Base-by-base conservation (phyloP, 2,329 filamentous ascomycete species). In the Acrocalymma vagum region DNA sequence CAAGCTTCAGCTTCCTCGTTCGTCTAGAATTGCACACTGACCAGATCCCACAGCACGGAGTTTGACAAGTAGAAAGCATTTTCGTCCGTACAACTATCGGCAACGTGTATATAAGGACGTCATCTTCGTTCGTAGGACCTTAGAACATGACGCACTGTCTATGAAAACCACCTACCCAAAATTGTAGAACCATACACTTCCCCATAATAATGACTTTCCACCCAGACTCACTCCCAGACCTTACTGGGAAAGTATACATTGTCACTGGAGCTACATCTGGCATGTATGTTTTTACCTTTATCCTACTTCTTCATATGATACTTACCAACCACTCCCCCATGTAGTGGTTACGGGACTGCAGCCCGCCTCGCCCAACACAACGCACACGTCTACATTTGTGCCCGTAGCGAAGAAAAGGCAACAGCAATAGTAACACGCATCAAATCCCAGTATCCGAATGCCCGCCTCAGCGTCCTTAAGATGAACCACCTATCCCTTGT, bases 391-490 rank as follows among this genome's bases (percentile, higher is more conserved):
- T 55, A 61, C 41, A 49, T 63, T 9, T 58, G 57, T 11, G 70
- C 72, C 24, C 76, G 78, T 38, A 72, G 60, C 39, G 32, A 52
- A 4, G 27, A 60, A n/a, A 78, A 74, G 28, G 54, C 71, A 15
- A 45, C 63, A 3, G 47, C 66, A 2, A 66, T 71, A 0, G 61
- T 67, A 10, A 55, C 68, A 3, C 38, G 51, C 24, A 58, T 78
- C 35, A 23, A 34, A 10, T 44, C 47, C 6, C 31, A 47, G 9
- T 34, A 69, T 29, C 69, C 74, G 0, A 35, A 44, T 1, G 62
- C 72, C 29, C 27, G 56, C 4, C 60, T 60, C 1, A 65, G 65
- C 23, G 35, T 53, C 3, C 33, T 61, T 6, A 17, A 31, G 7
- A 57, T 73, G 9, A 70, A 74, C 48, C 64, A 72, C n/a, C 48